Percentiles rank a stretch among this genome's conserved stretches.
Conservation (phyloP, 2,329 filamentous ascomycete species). For the Orbilia oligospora region DNA sequence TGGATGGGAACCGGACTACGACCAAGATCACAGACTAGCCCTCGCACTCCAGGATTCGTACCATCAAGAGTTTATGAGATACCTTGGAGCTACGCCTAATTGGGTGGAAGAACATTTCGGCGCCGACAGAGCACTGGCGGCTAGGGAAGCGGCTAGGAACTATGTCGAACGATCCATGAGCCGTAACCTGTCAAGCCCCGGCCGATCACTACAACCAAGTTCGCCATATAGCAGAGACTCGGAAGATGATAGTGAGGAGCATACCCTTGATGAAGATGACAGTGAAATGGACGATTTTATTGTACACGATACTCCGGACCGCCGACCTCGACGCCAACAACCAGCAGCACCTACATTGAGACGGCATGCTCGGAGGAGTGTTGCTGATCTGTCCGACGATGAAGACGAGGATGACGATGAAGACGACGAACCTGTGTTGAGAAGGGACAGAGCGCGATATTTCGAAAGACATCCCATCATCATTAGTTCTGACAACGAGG, state of each 20-base stretch:
- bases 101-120: constrained; percentile 58
- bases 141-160: constrained; percentile 47
- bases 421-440: constrained; percentile 62
- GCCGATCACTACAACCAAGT: constrained; percentile 47
- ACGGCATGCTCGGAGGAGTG: constrained; percentile 41
- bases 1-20: constrained; percentile 55
- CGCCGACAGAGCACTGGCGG: constrained; percentile 43
- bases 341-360: constrained; percentile 44
- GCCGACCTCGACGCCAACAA: constrained; percentile 46
- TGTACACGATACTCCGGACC: constrained; percentile 63
- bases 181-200: constrained; percentile 35
- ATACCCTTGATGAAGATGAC: constrained; percentile 54
- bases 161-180: constrained; percentile 35
- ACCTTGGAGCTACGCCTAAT: constrained; percentile 36
- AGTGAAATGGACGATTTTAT: constrained; percentile 63
- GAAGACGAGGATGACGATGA: constrained; percentile 63
- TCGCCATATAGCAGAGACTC: constrained; percentile 51
- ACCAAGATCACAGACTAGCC: constrained; percentile 44
- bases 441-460: constrained; percentile 52
- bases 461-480: constrained; percentile 50
- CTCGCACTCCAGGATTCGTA: constrained; percentile 60
- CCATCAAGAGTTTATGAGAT: constrained; percentile 58
- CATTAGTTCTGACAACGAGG: constrained; percentile 63
- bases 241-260: constrained; percentile 62
- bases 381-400: constrained; percentile 54